Percentiles rank a stretch among this genome's conserved stretches.
These are phyloP conservation scores for Chytriomyces sp. DNA, from an alignment of 192 early-diverging fungal species.

Conservation along the genomic window DNA sequence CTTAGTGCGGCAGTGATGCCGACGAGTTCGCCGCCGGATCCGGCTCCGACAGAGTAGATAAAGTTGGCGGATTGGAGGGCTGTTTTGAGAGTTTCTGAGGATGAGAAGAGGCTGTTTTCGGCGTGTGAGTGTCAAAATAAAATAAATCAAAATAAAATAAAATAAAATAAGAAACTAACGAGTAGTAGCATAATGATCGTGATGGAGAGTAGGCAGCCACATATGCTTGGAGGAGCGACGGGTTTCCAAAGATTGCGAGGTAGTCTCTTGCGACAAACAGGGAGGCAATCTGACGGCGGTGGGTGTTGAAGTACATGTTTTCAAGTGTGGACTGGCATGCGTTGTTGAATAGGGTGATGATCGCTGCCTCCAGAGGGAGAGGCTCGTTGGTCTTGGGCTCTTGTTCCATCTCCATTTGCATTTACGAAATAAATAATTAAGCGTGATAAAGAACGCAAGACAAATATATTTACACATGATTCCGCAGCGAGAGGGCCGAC, in stretches of 20 bases:
- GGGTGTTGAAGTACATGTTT: conserved; percentile 62
- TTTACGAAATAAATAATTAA: not conserved
- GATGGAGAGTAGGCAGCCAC: conserved; percentile 86
- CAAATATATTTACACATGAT: not conserved
- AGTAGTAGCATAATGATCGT: conserved; percentile 79
- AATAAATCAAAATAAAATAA: too few species aligned
- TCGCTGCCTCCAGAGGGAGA: not conserved
- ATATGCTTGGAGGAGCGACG: conserved; percentile 76
- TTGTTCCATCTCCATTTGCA: not conserved
- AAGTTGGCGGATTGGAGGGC: conserved; percentile 28
- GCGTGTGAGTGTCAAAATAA: not conserved
- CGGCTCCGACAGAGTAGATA: conserved; percentile 77
- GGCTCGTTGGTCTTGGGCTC: too few species aligned
- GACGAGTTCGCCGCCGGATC: conserved; percentile 84
- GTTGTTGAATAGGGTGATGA: conserved; percentile 16
- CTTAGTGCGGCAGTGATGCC: conserved; percentile 71
- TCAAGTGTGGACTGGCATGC: conserved; percentile 43
- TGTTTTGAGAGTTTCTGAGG: not conserved
- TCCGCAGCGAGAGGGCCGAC: not conserved
- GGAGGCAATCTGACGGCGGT: conserved; percentile 77
- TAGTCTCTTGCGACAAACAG: conserved; percentile 83
- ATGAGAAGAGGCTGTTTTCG: conserved; percentile 1
- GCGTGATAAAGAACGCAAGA: not conserved
- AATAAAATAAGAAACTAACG: conserved; percentile 64
- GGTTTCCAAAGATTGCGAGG: conserved; percentile 78